Evolutionary conservation across 2,329 filamentous ascomycete genomes (phyloP), one percentile per base, ranked within the genome.

Genomic region (Diaporthe sp.): DNA sequence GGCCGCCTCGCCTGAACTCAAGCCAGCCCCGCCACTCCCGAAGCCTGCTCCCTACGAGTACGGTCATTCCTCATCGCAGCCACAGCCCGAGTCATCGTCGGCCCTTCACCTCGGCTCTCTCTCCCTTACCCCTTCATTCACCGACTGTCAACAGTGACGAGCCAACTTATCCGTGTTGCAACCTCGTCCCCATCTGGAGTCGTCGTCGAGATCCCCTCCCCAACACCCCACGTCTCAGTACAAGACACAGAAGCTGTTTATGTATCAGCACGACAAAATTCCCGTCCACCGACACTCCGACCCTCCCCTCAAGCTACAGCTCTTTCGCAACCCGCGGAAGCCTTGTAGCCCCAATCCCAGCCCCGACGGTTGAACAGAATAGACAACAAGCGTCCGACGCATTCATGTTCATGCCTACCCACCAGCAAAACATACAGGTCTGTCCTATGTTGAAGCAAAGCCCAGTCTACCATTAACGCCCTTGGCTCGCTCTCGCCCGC

Each of bases 241-340:
- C 83, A 82, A 79, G 78, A 82, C 80, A 83, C 81, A 83, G 82
- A 84, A 76, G 87, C 88, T 93, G 95, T 97, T 94, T 97, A 97
- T 97, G 95, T 97, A 97, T 98, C 95, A 95, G 95, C 93, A 95
- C 94, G 93, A 94, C 92, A 85, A 89, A 83, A 91, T 91, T 92
- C 92, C 94, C 94, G 92, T 95, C 92, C 95, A 95, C 92, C 94
- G 93, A 94, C 93, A 96, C 93, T 92, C 93, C 89, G 74, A 72
- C 74, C 92, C 93, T 91, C 95, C 95, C 90, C 92, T 95, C 90
- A 95, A 95, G 94, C 95, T 97, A 94, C 95, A 96, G 92, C 90
- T 93, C 91, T 97, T 97, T 94, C 95, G 95, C 92, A 95, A 94
- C 94, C 90, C 92, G 92, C 93, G 94, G 91, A 97, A 94, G 92